Evolutionary conservation across 169 alveolate species (phyloP).

Genomic region (Plasmodium gonderi): DNA sequence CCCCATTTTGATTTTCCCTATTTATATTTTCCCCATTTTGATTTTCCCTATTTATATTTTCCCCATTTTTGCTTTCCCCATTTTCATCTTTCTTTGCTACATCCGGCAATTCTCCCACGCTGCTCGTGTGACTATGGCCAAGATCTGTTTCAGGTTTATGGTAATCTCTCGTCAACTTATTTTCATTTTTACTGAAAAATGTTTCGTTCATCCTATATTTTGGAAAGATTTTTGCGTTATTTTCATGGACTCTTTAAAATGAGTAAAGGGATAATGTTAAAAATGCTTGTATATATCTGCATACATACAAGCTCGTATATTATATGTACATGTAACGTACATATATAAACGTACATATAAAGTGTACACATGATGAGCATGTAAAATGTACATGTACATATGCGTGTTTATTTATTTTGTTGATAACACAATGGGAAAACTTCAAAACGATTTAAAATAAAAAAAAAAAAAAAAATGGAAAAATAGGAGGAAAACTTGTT

Average conservation of each 20-base stretch:
- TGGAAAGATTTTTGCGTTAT: background rate
- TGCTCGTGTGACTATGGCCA: background rate
- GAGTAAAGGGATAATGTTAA: background rate
- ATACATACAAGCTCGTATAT: no score
- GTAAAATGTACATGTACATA: background rate
- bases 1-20: background rate
- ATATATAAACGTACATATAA: background rate
- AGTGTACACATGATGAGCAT: background rate
- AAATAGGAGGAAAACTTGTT: background rate
- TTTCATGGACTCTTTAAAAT: background rate
- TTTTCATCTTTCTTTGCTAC: background rate
- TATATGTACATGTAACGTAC: background rate
- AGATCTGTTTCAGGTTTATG: background rate
- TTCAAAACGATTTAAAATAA: background rate
- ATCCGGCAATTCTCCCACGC: background rate
- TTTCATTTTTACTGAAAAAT: slow-evolving; percentile 37
- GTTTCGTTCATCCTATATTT: slow-evolving; percentile 49
- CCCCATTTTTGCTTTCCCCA: background rate
- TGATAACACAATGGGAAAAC: background rate
- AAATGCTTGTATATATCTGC: background rate
- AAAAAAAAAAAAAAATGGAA: background rate
- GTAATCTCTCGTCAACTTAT: slow-evolving; percentile 12
- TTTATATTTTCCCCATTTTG: background rate
- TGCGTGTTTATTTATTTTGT: background rate
- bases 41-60: background rate